phyloP scores from a whole-genome alignment of 768 basidiomycete genomes.

The Pulveroboletus ravenelii region DNA sequence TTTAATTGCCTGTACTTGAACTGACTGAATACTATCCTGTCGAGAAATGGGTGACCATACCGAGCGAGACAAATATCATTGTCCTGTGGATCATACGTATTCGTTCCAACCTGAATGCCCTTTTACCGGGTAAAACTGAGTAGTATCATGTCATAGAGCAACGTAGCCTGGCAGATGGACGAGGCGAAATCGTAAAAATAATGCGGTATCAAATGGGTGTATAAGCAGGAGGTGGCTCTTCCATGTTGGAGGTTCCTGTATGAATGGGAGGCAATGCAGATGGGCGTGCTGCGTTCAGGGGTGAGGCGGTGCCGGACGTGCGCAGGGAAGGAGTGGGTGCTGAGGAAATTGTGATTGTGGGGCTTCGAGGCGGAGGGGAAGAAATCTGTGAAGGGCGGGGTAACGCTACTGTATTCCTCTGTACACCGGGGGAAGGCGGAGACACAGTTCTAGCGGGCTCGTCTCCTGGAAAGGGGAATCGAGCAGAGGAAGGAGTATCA shows the following conservation, averaged over 20 bases:
- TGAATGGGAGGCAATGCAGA: conserved; percentile 1
- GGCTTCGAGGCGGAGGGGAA: background rate
- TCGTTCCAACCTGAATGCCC: background rate
- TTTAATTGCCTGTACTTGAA: background rate
- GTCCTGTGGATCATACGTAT: background rate
- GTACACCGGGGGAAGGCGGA: background rate
- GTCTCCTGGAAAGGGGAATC: background rate
- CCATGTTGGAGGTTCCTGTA: conserved; percentile 11
- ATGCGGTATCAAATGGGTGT: conserved; percentile 13
- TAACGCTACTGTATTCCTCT: background rate
- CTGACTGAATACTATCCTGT: background rate
- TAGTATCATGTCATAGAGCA: background rate
- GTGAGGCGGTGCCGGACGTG: background rate
- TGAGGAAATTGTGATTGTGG: background rate
- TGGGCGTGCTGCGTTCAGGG: background rate
- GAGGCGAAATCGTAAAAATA: background rate
- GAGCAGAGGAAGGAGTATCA: background rate
- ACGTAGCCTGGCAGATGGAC: background rate
- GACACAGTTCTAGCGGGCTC: background rate
- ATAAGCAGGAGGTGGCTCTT: conserved; percentile 27
- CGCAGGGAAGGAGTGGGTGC: background rate
- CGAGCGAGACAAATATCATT: conserved; percentile 1
- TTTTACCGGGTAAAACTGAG: background rate
- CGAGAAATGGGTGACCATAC: background rate
- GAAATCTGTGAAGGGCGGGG: background rate